Conservation (phyloP, 2,329 filamentous ascomycete genomes). For the Xylariales sp. region DNA sequence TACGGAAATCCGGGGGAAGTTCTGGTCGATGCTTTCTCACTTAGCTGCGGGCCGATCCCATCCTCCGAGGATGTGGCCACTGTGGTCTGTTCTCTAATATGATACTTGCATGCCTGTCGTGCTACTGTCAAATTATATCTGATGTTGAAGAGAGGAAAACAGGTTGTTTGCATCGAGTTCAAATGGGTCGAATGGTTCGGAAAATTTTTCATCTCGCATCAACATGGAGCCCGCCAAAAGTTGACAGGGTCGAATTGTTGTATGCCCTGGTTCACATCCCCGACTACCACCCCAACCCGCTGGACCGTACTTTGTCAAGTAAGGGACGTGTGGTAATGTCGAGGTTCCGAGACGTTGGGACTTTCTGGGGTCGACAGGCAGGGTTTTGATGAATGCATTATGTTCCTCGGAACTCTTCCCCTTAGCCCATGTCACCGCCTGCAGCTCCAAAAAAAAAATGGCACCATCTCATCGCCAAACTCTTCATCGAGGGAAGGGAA, state of each 20-base stretch:
- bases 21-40: neutral
- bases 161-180: no score
- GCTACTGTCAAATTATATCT: no score
- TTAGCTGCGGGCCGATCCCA: constrained; percentile 7
- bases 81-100: constrained; percentile 1
- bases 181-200: no score
- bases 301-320: neutral
- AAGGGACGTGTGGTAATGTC: no score
- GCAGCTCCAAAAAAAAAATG: no score
- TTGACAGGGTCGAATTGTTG: no score
- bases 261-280: constrained; percentile 1
- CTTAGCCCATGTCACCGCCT: constrained; percentile 1
- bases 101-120: no score
- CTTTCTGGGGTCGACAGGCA: neutral
- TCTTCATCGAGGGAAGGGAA: no score
- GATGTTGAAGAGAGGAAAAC: no score
- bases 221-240: no score
- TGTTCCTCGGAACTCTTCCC: neutral
- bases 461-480: no score
- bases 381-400: neutral
- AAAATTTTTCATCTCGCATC: no score
- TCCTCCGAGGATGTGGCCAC: neutral
- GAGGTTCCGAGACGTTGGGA: constrained; percentile 5
- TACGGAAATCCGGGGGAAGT: constrained; percentile 4
- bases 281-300: neutral